phyloP scores from a whole-genome alignment of 768 basidiomycete genomes.

The Podaxis rugospora region DNA sequence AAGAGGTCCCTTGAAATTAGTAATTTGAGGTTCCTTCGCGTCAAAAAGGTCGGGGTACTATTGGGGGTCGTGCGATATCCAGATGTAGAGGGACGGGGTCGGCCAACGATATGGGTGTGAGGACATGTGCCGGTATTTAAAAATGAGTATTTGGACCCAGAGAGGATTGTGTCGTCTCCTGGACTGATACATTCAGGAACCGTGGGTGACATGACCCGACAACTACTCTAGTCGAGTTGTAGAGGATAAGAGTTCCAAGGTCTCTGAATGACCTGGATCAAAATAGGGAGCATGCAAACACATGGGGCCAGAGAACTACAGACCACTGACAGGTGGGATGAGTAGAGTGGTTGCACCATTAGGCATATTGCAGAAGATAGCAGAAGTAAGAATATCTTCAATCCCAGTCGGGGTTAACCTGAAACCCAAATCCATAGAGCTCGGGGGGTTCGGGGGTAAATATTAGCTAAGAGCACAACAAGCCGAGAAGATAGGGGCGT shows the following conservation, averaged over 20 bases:
- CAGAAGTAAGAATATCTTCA: no score
- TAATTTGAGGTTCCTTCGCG: slow-evolving; percentile 82
- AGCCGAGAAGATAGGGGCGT: no score
- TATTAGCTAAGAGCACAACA: no score
- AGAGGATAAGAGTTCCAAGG: slow-evolving; percentile 46
- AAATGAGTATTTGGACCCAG: slow-evolving; percentile 81
- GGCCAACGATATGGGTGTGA: background rate
- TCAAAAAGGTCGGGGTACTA: slow-evolving; percentile 58
- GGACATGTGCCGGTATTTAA: slow-evolving; percentile 60
- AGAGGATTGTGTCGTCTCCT: slow-evolving; percentile 81
- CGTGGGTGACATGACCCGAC: slow-evolving; percentile 89
- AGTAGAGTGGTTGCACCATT: no score
- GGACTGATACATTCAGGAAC: slow-evolving; percentile 77
- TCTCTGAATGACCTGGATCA: no score
- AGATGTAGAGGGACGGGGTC: background rate
- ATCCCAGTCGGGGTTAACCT: no score
- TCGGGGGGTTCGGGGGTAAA: no score
- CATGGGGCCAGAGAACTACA: no score
- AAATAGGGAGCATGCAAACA: no score
- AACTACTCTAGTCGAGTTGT: slow-evolving; percentile 69
- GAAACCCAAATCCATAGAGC: no score
- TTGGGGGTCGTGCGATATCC: slow-evolving; percentile 52
- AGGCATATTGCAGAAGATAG: no score
- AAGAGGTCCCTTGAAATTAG: slow-evolving; percentile 55
- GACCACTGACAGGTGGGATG: no score